phyloP scores from a whole-genome alignment of 176 grass and related monocot species.

The Aegilops sharonensis region DNA sequence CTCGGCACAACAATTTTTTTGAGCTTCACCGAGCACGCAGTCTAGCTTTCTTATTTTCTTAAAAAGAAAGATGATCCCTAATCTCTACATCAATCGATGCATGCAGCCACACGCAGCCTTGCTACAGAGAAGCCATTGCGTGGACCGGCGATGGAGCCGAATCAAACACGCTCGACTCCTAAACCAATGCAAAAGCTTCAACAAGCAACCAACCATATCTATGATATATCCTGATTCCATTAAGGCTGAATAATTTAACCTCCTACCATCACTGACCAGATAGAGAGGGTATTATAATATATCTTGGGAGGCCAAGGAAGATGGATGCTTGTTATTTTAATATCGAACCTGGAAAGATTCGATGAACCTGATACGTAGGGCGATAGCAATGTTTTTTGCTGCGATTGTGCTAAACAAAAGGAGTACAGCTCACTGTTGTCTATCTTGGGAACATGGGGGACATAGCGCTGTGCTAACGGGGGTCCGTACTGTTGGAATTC shows the following conservation, averaged over 20 bases:
- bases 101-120: not conserved
- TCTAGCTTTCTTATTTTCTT: no score
- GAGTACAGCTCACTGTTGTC: not conserved
- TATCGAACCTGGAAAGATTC: conserved; percentile 4
- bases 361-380: not conserved
- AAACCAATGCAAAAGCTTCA: not conserved
- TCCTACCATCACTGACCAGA: not conserved
- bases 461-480: not conserved
- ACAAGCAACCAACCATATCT: not conserved
- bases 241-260: not conserved
- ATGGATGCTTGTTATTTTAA: not conserved
- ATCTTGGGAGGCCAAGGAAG: not conserved
- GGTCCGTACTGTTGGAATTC: not conserved
- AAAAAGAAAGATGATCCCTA: no score
- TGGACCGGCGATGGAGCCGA: not conserved
- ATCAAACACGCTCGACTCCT: not conserved
- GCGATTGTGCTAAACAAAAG: not conserved
- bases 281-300: not conserved
- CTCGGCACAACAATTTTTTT: no score
- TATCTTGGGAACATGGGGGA: not conserved
- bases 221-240: not conserved
- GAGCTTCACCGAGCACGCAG: no score
- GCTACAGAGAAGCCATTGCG: not conserved
- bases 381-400: conserved; percentile 20
- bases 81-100: no score